Base-by-base conservation (phyloP, 495 filamentous ascomycete species). In the Hypoxylon lenormandii region DNA sequence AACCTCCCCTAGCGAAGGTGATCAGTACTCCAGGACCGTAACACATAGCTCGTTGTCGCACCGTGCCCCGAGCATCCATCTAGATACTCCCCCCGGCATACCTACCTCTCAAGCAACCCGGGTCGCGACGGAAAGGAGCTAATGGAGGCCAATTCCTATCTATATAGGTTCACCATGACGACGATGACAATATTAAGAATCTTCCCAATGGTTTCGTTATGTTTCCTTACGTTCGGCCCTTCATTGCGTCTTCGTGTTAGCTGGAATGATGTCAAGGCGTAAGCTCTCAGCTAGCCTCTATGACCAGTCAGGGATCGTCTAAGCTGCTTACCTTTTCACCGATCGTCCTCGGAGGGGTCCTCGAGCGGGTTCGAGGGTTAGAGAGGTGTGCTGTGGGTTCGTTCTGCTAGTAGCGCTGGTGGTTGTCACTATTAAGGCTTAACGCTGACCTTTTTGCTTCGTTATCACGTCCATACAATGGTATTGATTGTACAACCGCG, bases 211-310 rank as follows among this genome's bases (percentile, higher is more conserved):
- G 64, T 58, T 18, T 49, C 36, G 46, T 51, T 23, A 51, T 30
- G 30, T 28, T 18, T 49, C 36, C 52, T 51, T 23, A 51, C 38
- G 30, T 28, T 61, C n/a, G 28, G 38, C 18, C 46, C 37, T 54
- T 19, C 23, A 33, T 67, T 7, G 54, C 33, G 56, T 3, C 49
- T 46, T 62, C 46, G 37, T 62, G 53, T 59, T 46, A 66, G 62
- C 68, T 71, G 68, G 30, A 71, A 63, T 63, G 62, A 63, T 63
- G 62, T 66, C 62, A 66, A 58, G 62, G 62, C 57, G 49, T 55
- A 43, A 62, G 40, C 51, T 43, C 51, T 71, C 68, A 71, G 62
- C 68, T 66, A 57, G 57, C 68, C 62, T 66, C 33, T 33, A 33
- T n/a, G 26, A 23, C 19, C 28, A 15, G 30, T 21, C 19, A 40